Percentiles rank a stretch among this genome's conserved stretches.
Conservation (phyloP, 306 rosid genomes). For the Castanea mollissima region DNA sequence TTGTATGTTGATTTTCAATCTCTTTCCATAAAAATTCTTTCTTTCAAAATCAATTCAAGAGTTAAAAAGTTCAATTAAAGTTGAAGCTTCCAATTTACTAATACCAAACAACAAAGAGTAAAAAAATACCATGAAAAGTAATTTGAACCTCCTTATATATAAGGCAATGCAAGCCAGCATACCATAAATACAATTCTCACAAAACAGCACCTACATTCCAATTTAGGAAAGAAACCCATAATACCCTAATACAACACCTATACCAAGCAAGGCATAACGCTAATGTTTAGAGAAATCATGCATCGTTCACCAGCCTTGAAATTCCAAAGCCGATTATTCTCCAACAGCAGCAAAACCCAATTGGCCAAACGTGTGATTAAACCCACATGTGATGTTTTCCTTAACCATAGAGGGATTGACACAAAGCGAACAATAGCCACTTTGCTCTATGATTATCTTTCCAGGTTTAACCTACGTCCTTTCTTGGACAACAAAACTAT, state of each 20-base stretch:
- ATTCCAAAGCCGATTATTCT: constrained; percentile 22
- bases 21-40: not conserved
- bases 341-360: constrained; percentile 24
- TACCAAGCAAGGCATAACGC: not conserved
- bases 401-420: constrained; percentile 77
- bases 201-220: not conserved
- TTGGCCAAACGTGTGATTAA: constrained; percentile 24
- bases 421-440: constrained; percentile 67
- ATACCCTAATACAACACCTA: not conserved
- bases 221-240: not conserved
- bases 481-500: constrained; percentile 76
- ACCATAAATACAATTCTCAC: not conserved
- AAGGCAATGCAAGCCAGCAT: not conserved
- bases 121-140: not conserved
- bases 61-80: constrained; percentile 15
- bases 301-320: constrained; percentile 33
- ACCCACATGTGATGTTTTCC: constrained; percentile 68
- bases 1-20: constrained; percentile 29
- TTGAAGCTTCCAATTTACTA: not conserved
- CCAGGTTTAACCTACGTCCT: constrained; percentile 38
- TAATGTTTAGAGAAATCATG: constrained; percentile 17
- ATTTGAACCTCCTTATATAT: not conserved
- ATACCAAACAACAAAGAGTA: not conserved
- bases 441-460: constrained; percentile 61
- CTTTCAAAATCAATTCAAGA: constrained; percentile 31